Evolutionary conservation across 176 grass and related monocot species (phyloP).

Genomic region (Pontederia crassipes): DNA sequence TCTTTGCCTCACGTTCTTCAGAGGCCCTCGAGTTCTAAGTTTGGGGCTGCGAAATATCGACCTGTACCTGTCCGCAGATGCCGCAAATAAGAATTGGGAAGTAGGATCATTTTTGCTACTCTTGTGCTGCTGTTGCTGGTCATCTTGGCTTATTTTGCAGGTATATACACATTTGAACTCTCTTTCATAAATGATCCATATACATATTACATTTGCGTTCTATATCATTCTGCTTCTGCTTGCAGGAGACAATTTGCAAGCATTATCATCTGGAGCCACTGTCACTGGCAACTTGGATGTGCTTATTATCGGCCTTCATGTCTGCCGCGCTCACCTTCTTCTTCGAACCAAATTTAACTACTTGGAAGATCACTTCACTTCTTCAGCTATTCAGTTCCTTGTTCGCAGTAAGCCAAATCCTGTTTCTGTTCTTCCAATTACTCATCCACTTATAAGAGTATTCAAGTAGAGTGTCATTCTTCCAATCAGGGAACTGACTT

Average conservation of each 20-base stretch:
- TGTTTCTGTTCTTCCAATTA: background rate
- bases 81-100: conserved; percentile 22
- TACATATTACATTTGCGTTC: background rate
- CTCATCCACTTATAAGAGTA: background rate
- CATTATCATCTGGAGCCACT: conserved; percentile 42
- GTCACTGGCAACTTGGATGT: conserved; percentile 55
- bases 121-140: conserved; percentile 52
- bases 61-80: background rate
- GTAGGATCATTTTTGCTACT: conserved; percentile 31
- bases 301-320: conserved; percentile 44
- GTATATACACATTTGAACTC: background rate
- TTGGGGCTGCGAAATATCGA: background rate
- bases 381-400: conserved; percentile 31
- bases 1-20: conserved; percentile 49
- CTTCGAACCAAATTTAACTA: conserved; percentile 18
- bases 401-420: conserved; percentile 30
- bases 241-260: conserved; percentile 53
- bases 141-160: conserved; percentile 71
- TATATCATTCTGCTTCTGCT: background rate
- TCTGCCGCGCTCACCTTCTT: conserved; percentile 28
- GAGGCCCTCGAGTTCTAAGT: conserved; percentile 46
- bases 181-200: background rate
- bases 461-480: background rate
- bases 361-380: conserved; percentile 42
- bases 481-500: background rate